A percentile compares a stretch with the other conserved stretches of the same genome.
Conservation (phyloP, 1,284 basidiomycete species). For the Cryptococcus jaspeensis region DNA sequence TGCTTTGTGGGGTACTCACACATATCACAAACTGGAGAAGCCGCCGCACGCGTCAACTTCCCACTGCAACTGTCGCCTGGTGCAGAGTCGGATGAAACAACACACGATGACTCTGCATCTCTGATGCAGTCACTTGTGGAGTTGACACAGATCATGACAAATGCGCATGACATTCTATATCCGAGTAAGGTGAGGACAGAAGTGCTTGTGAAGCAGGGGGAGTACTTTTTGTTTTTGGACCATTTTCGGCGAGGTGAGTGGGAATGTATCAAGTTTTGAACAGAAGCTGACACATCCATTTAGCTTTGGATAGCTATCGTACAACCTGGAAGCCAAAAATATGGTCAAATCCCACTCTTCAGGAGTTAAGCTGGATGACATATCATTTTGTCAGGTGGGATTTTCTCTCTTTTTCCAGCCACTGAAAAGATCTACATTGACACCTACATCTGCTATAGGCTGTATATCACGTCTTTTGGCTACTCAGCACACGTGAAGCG, state of each 20-base stretch:
- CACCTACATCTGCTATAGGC: slow-evolving; percentile 7
- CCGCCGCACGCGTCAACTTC: slow-evolving; percentile 48
- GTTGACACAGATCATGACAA: slow-evolving; percentile 53
- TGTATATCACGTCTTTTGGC: slow-evolving; percentile 53
- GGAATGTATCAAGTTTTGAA: no score
- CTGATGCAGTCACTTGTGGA: slow-evolving; percentile 47
- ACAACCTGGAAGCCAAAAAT: slow-evolving; percentile 26
- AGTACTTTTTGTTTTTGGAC: slow-evolving; percentile 52
- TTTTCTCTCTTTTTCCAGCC: neutral
- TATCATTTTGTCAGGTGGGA: slow-evolving; percentile 48
- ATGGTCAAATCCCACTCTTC: slow-evolving; percentile 26
- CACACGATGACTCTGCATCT: slow-evolving; percentile 34
- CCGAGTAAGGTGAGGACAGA: slow-evolving; percentile 49
- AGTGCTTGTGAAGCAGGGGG: slow-evolving; percentile 48
- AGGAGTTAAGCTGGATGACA: slow-evolving; percentile 45
- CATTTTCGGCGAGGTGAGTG: slow-evolving; percentile 38
- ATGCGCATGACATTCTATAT: slow-evolving; percentile 52
- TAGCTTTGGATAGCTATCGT: slow-evolving; percentile 33
- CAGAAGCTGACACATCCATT: neutral
- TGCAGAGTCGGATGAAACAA: slow-evolving; percentile 9
- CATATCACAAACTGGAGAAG: slow-evolving; percentile 45
- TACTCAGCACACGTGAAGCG: slow-evolving; percentile 54
- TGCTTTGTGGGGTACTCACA: slow-evolving; percentile 50
- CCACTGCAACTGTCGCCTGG: slow-evolving; percentile 43
- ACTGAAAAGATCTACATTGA: neutral